Evolutionary conservation across 805 yeast species (phyloP).

Genomic region (Isabelozyma heimii): DNA sequence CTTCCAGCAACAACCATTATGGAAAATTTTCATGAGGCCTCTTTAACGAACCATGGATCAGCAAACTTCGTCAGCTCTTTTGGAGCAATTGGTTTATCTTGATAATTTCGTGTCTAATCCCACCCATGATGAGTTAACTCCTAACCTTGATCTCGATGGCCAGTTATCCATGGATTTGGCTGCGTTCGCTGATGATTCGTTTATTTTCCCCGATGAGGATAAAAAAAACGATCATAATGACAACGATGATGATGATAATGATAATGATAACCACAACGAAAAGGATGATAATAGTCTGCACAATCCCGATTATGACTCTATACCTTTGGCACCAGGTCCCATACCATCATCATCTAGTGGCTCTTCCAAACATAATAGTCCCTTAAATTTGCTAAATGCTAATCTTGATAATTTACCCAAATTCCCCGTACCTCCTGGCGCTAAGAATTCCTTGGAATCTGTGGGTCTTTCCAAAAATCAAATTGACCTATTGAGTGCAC

Average conservation of each 20-base stretch:
- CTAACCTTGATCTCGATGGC: slow-evolving; percentile 38
- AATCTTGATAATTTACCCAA: slow-evolving; percentile 47
- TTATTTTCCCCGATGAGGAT: slow-evolving; percentile 80
- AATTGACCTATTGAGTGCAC: slow-evolving; percentile 69
- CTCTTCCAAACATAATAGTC: neutral
- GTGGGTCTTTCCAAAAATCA: slow-evolving; percentile 70
- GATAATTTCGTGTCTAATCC: slow-evolving; percentile 57
- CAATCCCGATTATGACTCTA: neutral
- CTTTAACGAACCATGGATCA: neutral
- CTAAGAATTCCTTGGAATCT: slow-evolving; percentile 56
- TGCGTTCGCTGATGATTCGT: slow-evolving; percentile 80
- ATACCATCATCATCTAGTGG: neutral
- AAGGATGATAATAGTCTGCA: slow-evolving; percentile 1
- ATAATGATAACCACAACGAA: slow-evolving; percentile 2
- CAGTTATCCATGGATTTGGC: slow-evolving; percentile 57
- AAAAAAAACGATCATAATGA: slow-evolving; percentile 28
- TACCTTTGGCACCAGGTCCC: neutral
- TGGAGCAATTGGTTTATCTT: slow-evolving; percentile 78
- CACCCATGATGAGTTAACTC: slow-evolving; percentile 29
- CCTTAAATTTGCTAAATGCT: neutral
- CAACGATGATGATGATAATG: slow-evolving; percentile 5
- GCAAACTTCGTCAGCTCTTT: slow-evolving; percentile 41
- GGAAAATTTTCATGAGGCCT: neutral
- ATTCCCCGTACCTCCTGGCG: slow-evolving; percentile 72
- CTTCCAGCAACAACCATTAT: neutral